Evolutionary conservation across 768 basidiomycete species (phyloP).

Genomic region (Kondoa malvinella): DNA sequence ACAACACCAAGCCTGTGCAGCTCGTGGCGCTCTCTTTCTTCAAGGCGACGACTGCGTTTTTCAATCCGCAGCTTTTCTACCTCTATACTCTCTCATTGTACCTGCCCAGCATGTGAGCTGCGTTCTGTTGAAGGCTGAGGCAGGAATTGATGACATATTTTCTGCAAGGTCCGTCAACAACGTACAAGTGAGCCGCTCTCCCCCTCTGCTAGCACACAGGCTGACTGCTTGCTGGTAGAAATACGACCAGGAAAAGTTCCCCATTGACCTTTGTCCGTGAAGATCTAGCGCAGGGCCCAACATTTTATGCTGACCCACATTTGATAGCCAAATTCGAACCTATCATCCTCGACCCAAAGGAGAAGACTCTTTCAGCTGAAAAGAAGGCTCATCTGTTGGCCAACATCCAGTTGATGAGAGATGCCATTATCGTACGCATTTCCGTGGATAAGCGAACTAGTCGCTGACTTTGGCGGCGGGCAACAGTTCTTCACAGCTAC

Average conservation of each 20-base stretch:
- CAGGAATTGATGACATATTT: no score
- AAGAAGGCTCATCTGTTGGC: constrained; percentile 44
- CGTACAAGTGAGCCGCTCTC: neutral
- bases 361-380: constrained; percentile 46
- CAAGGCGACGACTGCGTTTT: no score
- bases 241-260: constrained; percentile 37
- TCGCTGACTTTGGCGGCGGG: neutral
- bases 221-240: neutral
- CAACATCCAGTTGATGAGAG: constrained; percentile 67
- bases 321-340: constrained; percentile 46
- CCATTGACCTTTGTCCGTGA: constrained; percentile 51
- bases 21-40: no score
- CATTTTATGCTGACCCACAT: neutral
- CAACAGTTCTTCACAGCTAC: constrained; percentile 55
- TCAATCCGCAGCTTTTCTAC: no score
- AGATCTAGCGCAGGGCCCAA: no score
- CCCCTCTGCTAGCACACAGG: neutral
- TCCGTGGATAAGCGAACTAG: neutral
- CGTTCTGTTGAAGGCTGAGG: no score
- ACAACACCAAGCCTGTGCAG: no score
- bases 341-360: constrained; percentile 54
- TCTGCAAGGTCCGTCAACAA: neutral
- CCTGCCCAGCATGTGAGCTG: neutral
- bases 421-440: constrained; percentile 41
- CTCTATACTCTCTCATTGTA: no score